Base-by-base conservation (phyloP, 208 protist species). In the Trypanosoma cruzi region DNA sequence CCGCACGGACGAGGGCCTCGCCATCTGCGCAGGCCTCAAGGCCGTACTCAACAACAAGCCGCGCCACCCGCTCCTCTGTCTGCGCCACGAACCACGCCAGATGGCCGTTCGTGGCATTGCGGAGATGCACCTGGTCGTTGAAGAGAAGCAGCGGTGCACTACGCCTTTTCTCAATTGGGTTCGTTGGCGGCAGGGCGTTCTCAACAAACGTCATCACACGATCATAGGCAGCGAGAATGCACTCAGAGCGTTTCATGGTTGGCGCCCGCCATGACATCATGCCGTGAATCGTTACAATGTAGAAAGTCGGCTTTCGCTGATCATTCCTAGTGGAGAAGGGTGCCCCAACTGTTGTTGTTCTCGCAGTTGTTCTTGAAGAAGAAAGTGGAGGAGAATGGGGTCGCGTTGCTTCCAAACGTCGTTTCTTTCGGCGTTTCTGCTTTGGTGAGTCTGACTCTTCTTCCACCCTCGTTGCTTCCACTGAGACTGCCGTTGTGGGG, bases 191-290 rank as follows among this genome's bases (percentile, higher is more conserved):
- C 22, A 92, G 77, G 46, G 76, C 61, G 55, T 88, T 88, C 61
- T 84, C 79, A 7, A 82, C 80, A 46, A 95, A 69, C 13, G 79
- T 80, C 29, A 95, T 54, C 18, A 84, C 79, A 28, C 86, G 80
- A 42, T 90, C 82, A 74, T 91, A 93, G 48, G 67, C 72, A 10
- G 85, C 85, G 1, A 52, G 34, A 32, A 93, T 46, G 24, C 70
- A 84, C 67, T 88, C 79, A 8, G 28, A 40, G 0, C 63, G 59
- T 37, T 48, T 81, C 88, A 93, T 93, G 69, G 84, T 92, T 37
- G 90, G 90, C 40, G 89, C 71, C 4, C 73, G 79, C 88, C 87
- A 96, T 18, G 86, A 86, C 83, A 96, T 93, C 24, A 80, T 34
- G 28, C 90, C 87, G 72, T 95, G 90, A 7, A 95, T 66, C 8